phyloP scores from a whole-genome alignment of 202 grass and related monocot species.

The Carex arenaria region DNA sequence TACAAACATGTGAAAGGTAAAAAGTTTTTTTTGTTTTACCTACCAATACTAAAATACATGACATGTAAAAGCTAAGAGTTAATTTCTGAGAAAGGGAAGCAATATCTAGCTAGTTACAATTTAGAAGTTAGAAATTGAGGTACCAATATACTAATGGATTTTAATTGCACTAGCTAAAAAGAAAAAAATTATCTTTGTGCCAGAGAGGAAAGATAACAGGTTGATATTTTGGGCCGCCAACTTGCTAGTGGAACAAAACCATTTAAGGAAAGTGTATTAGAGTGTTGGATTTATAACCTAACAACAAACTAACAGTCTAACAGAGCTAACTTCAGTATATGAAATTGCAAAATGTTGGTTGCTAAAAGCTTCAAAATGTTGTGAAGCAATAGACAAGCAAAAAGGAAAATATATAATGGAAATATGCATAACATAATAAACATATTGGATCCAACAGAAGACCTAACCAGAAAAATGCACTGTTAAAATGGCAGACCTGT shows the following conservation, averaged over 20 bases:
- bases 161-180: neutral
- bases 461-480: no score
- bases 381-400: neutral
- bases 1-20: neutral
- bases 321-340: neutral
- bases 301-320: neutral
- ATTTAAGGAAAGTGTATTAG: neutral
- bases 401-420: neutral
- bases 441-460: no score
- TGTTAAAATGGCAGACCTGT: no score
- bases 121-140: neutral
- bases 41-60: neutral
- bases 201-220: neutral
- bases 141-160: neutral
- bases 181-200: neutral
- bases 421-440: neutral
- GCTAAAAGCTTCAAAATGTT: neutral
- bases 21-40: neutral
- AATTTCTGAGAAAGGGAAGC: neutral
- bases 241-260: neutral
- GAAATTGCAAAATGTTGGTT: neutral
- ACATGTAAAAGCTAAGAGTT: neutral
- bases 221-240: neutral
- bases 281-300: neutral
- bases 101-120: neutral